Evolutionary conservation across 345 rosid species (phyloP).

Genomic region (Jatropha curcas): DNA sequence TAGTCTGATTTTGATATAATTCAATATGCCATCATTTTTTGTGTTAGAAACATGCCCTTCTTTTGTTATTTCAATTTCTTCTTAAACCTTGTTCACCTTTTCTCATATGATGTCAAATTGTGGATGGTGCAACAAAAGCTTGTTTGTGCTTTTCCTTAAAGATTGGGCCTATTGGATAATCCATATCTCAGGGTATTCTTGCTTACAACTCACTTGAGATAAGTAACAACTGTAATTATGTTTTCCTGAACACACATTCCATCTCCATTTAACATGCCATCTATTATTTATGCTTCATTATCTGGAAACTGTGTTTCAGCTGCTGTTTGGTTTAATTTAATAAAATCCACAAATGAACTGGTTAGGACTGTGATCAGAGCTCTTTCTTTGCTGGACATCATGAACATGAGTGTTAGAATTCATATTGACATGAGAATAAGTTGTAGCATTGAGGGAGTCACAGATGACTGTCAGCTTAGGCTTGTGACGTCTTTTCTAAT

Average conservation of each 20-base stretch:
- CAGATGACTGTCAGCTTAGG: not conserved
- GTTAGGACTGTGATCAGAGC: not conserved
- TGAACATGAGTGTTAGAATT: not conserved
- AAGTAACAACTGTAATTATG: no score
- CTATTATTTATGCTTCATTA: not conserved
- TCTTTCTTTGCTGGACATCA: constrained; percentile 4
- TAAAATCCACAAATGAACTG: not conserved
- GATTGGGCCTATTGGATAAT: not conserved
- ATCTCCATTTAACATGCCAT: not conserved
- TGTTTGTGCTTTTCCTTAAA: not conserved
- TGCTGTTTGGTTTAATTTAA: not conserved
- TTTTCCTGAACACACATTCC: not conserved
- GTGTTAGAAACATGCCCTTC: not conserved
- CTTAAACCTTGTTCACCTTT: not conserved
- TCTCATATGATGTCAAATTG: not conserved
- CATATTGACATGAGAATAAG: not conserved
- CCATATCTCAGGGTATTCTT: not conserved
- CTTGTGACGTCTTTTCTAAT: not conserved
- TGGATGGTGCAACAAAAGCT: not conserved
- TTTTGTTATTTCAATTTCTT: not conserved
- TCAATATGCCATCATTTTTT: not conserved
- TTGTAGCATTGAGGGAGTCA: constrained; percentile 2
- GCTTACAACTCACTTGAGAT: not conserved
- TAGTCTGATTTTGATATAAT: not conserved
- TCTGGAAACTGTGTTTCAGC: not conserved